A percentile compares a stretch with the other conserved stretches of the same genome.
phyloP scores from a whole-genome alignment of 2,329 filamentous ascomycete genomes.

The Fusarium ambrosium region DNA sequence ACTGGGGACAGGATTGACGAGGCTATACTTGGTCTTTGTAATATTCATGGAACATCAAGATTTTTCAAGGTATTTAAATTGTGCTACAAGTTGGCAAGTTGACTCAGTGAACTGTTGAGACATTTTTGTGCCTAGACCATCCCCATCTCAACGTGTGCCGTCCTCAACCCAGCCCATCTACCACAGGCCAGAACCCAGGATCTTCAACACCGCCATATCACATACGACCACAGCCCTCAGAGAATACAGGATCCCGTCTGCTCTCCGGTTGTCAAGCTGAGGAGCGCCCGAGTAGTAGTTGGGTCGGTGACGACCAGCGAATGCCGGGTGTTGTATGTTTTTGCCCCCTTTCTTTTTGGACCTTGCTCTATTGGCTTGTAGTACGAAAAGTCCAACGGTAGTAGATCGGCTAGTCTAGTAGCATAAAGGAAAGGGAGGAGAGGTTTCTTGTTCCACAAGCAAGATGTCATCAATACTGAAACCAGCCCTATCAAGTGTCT shows the following conservation, averaged over 20 bases:
- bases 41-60: neutral
- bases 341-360: neutral
- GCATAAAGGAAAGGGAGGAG: neutral
- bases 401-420: too few species aligned
- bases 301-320: constrained; percentile 26
- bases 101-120: neutral
- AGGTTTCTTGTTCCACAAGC: neutral
- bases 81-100: neutral
- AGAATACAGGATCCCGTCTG: constrained; percentile 21
- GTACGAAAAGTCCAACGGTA: too few species aligned
- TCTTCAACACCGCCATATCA: neutral
- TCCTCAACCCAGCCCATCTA: too few species aligned
- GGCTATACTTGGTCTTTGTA: neutral
- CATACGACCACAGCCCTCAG: constrained; percentile 18
- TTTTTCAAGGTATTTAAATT: neutral
- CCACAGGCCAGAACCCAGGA: neutral
- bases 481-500: neutral
- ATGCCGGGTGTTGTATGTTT: constrained; percentile 16
- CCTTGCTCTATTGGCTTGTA: neutral
- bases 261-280: constrained; percentile 17
- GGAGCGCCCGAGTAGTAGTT: constrained; percentile 23
- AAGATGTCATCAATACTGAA: neutral
- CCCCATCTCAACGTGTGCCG: neutral
- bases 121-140: neutral
- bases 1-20: neutral